Base-by-base conservation (phyloP, 2,329 filamentous ascomycete species). In the Phialocephala subalpina region DNA sequence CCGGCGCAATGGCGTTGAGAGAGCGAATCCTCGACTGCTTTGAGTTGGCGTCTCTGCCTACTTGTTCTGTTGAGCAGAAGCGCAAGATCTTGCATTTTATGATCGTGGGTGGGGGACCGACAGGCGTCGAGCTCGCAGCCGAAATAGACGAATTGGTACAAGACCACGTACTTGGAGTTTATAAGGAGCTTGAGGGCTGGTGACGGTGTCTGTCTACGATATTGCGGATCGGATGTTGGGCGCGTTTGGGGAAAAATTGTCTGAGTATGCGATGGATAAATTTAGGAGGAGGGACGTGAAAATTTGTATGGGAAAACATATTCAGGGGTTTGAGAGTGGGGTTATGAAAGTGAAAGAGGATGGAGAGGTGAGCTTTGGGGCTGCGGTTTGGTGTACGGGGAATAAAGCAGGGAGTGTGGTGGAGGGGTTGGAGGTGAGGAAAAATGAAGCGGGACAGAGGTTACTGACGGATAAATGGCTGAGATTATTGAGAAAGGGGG, bases 91-190 rank as follows among this genome's bases (percentile, higher is more conserved):
- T 93, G n/a, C 89, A 92, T 75, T 93, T 93, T 73, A 90, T 89
- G 38, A 82, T 93, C 29, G 89, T 93, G 0, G 91, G 91, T 16
- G 91, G 90, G 55, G 91, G 91, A 64, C 76, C 89, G 1, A 91
- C 89, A 1, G 89, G 89, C 1, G 88, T 91, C 69, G 89, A 92
- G 76, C 90, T 90, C 73, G 89, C 89, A 0, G 90, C 90, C 20
- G 90, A 93, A 78, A 81, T 93, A 49, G 89, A 92, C 78, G 91
- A 93, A 74, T 83, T 93, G 27, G 84, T 93, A 62, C 80, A 84
- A 57, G 89, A 92, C 18, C 90, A 93, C 74, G 79, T 93, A 59
- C 73, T 80, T 12, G 83, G 80, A 35, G 80, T 92, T 20, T 93
- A 92, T 71, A 90, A 90, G 0, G 78, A 82, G 0, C 80, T 93